Evolutionary conservation across 2,329 filamentous ascomycete genomes (phyloP).

Genomic region (Trichoderma koningii): DNA sequence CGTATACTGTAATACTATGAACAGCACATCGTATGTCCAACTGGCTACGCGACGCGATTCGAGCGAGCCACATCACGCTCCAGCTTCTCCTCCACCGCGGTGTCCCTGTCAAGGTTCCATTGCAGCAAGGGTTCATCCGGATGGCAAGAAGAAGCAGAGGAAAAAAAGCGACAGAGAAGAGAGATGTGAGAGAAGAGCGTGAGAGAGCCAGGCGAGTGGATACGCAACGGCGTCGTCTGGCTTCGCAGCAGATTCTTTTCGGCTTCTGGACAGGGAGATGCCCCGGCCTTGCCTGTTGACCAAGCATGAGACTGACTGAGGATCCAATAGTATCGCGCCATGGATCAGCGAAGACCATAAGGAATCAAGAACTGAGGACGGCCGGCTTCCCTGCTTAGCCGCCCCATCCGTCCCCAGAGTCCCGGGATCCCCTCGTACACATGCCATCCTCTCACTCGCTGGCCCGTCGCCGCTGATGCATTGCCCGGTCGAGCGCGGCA

Average conservation of each 20-base stretch:
- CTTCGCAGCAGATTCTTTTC: constrained; percentile 18
- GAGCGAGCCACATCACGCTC: constrained; percentile 23
- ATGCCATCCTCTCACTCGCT: constrained; percentile 25
- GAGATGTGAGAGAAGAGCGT: background rate
- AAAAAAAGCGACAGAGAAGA: background rate
- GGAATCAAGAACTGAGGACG: constrained; percentile 2
- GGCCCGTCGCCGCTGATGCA: constrained; percentile 22
- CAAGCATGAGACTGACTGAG: constrained; percentile 10
- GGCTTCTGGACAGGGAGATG: constrained; percentile 17
- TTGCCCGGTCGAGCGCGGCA: constrained; percentile 21
- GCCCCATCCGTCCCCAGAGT: constrained; percentile 24
- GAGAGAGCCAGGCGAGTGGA: constrained; percentile 2
- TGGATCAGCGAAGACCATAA: constrained; percentile 4
- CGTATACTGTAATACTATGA: background rate
- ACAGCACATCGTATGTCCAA: constrained; percentile 20
- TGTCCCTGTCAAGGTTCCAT: constrained; percentile 20
- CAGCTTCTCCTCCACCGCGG: constrained; percentile 6
- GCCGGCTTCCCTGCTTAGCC: constrained; percentile 5
- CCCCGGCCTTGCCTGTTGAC: background rate
- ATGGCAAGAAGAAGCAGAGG: background rate
- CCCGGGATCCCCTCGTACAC: constrained; percentile 24
- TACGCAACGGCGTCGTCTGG: background rate
- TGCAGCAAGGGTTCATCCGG: constrained; percentile 24
- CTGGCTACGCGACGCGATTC: constrained; percentile 15
- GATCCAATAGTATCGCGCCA: constrained; percentile 16